Evolutionary conservation across 352 stramenopile genomes (phyloP), one percentile per base, ranked within the genome.

Genomic region (Elongisporangium anandrum): DNA sequence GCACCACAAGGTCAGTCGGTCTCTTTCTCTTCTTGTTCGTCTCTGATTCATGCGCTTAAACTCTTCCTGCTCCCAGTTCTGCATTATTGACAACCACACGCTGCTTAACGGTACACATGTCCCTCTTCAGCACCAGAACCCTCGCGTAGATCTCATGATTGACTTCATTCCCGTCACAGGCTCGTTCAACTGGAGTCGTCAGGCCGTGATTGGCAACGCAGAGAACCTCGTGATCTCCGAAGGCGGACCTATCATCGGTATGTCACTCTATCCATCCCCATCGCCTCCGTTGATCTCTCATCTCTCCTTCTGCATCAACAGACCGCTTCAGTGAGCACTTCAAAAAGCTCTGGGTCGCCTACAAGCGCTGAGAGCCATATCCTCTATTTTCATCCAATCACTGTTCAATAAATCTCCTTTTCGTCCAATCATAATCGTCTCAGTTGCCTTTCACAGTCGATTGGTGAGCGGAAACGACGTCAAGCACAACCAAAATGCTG

Each of bases 121-220:
- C n/a, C n/a, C n/a, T n/a, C n/a, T n/a, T n/a, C n/a, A n/a, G n/a
- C n/a, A n/a, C n/a, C n/a, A n/a, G n/a, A n/a, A n/a, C n/a, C n/a
- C n/a, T n/a, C n/a, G n/a, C n/a, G n/a, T n/a, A n/a, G n/a, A n/a
- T n/a, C n/a, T n/a, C n/a, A n/a, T n/a, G n/a, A n/a, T n/a, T n/a
- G n/a, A n/a, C n/a, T n/a, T n/a, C n/a, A n/a, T 16, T 41, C 17
- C 19, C 23, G 15, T 59, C 9, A 22, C 26, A 82, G 75, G 76
- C 12, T 88, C 80, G 8, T 90, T 90, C 74, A 90, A 88, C 62
- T 90, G 78, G 80, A 90, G 80, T 65, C 78, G 74, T 21, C 80
- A 90, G 56, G 78, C 78, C 15, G 72, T 90, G 13, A 47, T 86
- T 8, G 78, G 78, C 41, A 90, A 90, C 64, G 63, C 59, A 3